Percentiles rank a stretch among this genome's conserved stretches.
Conservation (phyloP, 2,329 filamentous ascomycete species). For the Aspergillus hortae region DNA sequence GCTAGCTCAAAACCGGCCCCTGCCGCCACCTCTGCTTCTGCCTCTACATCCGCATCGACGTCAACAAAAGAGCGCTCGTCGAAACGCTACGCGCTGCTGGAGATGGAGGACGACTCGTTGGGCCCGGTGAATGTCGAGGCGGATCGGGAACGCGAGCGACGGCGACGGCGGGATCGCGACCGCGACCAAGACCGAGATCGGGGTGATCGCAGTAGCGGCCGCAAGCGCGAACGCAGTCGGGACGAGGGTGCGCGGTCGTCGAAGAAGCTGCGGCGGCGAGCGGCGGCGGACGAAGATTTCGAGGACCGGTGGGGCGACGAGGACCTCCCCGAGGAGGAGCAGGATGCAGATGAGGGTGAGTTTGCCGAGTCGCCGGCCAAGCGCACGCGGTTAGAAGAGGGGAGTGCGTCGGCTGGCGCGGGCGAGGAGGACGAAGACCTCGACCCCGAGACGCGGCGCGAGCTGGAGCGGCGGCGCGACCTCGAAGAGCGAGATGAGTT, state of each 20-base stretch:
- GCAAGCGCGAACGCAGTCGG: slow-evolving; percentile 38
- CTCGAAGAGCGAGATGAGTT: slow-evolving; percentile 75
- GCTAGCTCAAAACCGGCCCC: background rate
- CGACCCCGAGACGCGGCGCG: slow-evolving; percentile 58
- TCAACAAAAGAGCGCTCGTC: slow-evolving; percentile 28
- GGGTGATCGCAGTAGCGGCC: slow-evolving; percentile 13
- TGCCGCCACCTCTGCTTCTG: slow-evolving; percentile 17
- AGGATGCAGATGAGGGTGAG: slow-evolving; percentile 52
- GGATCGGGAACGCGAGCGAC: slow-evolving; percentile 37
- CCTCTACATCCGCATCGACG: slow-evolving; percentile 9
- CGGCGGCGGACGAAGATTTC: slow-evolving; percentile 54
- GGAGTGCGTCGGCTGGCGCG: slow-evolving; percentile 36
- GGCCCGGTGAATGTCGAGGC: slow-evolving; percentile 33
- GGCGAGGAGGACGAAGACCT: slow-evolving; percentile 37
- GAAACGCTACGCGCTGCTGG: slow-evolving; percentile 53
- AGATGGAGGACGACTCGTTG: slow-evolving; percentile 50
- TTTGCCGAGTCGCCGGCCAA: slow-evolving; percentile 69
- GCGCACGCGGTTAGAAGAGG: slow-evolving; percentile 63
- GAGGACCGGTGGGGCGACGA: slow-evolving; percentile 83
- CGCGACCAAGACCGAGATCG: slow-evolving; percentile 20
- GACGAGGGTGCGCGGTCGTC: slow-evolving; percentile 28
- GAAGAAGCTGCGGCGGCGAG: slow-evolving; percentile 20
- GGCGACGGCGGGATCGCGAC: slow-evolving; percentile 25
- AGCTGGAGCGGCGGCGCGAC: slow-evolving; percentile 62
- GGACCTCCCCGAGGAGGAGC: slow-evolving; percentile 47